phyloP scores from a whole-genome alignment of 2,329 filamentous ascomycete genomes.

The Epichloe glyceriae region DNA sequence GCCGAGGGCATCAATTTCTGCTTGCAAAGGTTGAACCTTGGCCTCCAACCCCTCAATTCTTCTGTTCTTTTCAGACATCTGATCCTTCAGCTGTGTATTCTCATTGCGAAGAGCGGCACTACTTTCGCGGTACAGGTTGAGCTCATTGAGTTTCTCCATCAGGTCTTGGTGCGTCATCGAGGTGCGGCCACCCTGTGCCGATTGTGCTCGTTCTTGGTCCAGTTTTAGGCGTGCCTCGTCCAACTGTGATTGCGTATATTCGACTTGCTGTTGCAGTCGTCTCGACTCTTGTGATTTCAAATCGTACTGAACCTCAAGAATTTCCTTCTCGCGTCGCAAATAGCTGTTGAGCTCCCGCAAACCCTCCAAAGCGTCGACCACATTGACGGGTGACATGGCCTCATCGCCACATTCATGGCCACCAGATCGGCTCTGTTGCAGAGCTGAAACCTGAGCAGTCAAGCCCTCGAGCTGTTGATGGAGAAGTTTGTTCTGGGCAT shows the following conservation, averaged over 20 bases:
- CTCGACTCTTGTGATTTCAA: constrained; percentile 79
- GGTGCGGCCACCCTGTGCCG: constrained; percentile 59
- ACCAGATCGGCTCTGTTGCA: constrained; percentile 60
- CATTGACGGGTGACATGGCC: constrained; percentile 34
- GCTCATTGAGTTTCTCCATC: constrained; percentile 87
- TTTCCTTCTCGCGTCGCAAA: constrained; percentile 90
- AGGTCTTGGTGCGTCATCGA: constrained; percentile 77
- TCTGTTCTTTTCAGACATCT: constrained; percentile 60
- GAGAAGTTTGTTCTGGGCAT: constrained; percentile 79
- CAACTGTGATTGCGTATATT: constrained; percentile 75
- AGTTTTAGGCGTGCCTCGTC: constrained; percentile 83
- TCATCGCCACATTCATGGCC: constrained; percentile 40
- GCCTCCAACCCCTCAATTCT: constrained; percentile 62
- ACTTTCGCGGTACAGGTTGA: constrained; percentile 93
- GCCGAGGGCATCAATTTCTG: constrained; percentile 68
- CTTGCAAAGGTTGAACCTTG: constrained; percentile 71
- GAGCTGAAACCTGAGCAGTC: constrained; percentile 60
- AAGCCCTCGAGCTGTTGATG: constrained; percentile 82
- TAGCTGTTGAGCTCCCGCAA: constrained; percentile 86
- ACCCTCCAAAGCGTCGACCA: constrained; percentile 54
- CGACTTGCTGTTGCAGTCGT: constrained; percentile 77
- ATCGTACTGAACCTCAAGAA: constrained; percentile 91
- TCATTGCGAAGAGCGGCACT: constrained; percentile 84
- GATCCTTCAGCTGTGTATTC: constrained; percentile 62
- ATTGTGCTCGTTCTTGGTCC: constrained; percentile 70